phyloP scores from a whole-genome alignment of 306 rosid genomes.

The Prunus mongolica region DNA sequence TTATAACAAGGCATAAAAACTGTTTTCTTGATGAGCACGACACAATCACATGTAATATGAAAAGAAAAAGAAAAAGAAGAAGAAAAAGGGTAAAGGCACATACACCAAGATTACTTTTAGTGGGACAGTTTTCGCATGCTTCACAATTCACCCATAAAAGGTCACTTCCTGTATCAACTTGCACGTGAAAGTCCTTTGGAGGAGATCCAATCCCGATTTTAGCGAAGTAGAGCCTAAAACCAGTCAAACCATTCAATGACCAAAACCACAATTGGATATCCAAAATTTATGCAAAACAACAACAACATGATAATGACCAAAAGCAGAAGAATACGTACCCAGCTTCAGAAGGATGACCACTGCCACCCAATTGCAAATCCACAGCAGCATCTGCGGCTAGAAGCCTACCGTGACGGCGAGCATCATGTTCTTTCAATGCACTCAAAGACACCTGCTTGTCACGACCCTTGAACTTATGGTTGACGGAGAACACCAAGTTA shows the following conservation, averaged over 20 bases:
- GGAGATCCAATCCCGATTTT: conserved; percentile 84
- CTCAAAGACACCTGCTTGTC: conserved; percentile 24
- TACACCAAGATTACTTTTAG: conserved; percentile 70
- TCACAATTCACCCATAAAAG: conserved; percentile 76
- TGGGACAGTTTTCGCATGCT: conserved; percentile 70
- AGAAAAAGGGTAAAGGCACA: conserved; percentile 20
- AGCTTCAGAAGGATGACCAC: conserved; percentile 57
- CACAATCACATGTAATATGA: too few relatives aligned
- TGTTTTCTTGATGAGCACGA: neutral
- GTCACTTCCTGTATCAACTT: conserved; percentile 98
- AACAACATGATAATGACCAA: neutral
- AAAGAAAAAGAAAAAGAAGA: neutral
- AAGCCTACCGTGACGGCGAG: conserved; percentile 60
- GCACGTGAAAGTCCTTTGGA: conserved; percentile 64
- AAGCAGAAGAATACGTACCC: conserved; percentile 43
- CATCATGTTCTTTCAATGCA: conserved; percentile 66
- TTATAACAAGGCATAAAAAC: conserved; percentile 19
- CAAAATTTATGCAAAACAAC: neutral
- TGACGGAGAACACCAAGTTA: conserved; percentile 55
- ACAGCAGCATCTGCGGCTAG: conserved; percentile 38
- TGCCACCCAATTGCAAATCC: conserved; percentile 76
- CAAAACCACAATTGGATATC: neutral
- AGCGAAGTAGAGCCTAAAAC: conserved; percentile 69
- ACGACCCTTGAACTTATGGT: conserved; percentile 59
- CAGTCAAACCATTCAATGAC: neutral